phyloP scores from a whole-genome alignment of 108 stramenopile genomes.

The Skeletonema marinoi region DNA sequence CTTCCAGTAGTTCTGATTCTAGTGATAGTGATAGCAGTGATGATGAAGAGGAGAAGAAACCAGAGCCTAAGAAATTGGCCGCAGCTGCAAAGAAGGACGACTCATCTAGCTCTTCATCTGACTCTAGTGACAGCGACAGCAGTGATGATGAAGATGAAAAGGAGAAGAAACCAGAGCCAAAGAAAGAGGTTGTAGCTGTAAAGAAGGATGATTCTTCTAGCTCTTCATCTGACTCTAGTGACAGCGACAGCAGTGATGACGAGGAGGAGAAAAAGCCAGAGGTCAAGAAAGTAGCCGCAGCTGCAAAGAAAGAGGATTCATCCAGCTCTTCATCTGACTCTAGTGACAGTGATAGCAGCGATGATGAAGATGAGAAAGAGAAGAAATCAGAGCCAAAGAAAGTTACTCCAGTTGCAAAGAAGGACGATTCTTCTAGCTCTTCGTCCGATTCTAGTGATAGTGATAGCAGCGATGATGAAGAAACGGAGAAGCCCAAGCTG shows the following conservation, averaged over 20 bases:
- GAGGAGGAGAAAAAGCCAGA: constrained; percentile 13
- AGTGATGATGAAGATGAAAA: constrained; percentile 25
- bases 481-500: constrained; percentile 6
- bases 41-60: constrained; percentile 7
- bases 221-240: constrained; percentile 2
- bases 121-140: constrained; percentile 1
- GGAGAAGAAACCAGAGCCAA: constrained; percentile 1
- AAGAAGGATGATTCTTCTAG: constrained; percentile 29
- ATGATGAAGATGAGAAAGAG: constrained; percentile 10
- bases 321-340: constrained; percentile 10
- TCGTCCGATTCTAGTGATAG: constrained; percentile 20
- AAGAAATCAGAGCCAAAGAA: constrained; percentile 9
- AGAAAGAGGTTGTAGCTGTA: neutral
- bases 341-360: constrained; percentile 1
- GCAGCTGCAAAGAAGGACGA: constrained; percentile 20
- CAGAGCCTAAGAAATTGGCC: neutral
- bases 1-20: constrained; percentile 2
- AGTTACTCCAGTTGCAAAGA: neutral
- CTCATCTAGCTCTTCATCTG: constrained; percentile 12
- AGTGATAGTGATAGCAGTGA: constrained; percentile 14
- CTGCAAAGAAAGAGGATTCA: constrained; percentile 21
- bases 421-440: constrained; percentile 15
- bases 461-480: constrained; percentile 29
- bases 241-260: constrained; percentile 18
- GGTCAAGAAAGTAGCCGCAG: neutral